Base-by-base conservation (phyloP, 768 basidiomycete species). In the Solioccasus polychromus region DNA sequence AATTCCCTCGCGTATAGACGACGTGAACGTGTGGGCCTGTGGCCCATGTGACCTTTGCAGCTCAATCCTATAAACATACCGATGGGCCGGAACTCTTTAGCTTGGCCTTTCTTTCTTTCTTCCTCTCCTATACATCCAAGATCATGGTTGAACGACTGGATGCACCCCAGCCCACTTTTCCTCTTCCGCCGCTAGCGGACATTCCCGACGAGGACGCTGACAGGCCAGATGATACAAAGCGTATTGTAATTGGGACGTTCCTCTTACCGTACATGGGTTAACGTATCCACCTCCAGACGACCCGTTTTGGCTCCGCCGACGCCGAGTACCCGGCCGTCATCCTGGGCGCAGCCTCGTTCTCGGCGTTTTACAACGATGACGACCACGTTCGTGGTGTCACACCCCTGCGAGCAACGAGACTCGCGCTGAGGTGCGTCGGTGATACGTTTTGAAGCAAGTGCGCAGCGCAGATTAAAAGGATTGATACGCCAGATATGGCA, bases 261-360 rank as follows among this genome's bases (percentile, higher is more conserved):
- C 10, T 35, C 6, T 6, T 11, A n/a, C 34, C 18, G 24, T 37
- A 17, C 15, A 8, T 18, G 9, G 2, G 20, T 42, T 65, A 38
- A 65, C 22, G 24, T 15, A 8, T 22, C 8, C 6, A 12, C 23
- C 15, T 32, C 30, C 39, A 76, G 70, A 55, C 52, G n/a, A 54
- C 58, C 19, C 9, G 3, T 28, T 52, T 70, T 25, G 72, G 72
- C 37, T 48, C 59, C 8, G 19, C 45, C n/a, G 51, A 63, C 1
- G 45, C 66, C 23, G 44, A 50, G 8, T 20, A 72, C 5, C 70
- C 79, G 14, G 67, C 69, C 14, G 69, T 92, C 28, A 71, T 90
- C 3, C 83, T 84, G 31, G 90, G 90, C 2, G 83, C 85, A 23
- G 90, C 79, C 0, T 60, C 86, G 8, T 80, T 91, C 59, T 85